phyloP scores from a whole-genome alignment of 1,284 basidiomycete species.

The Tylopilus orsonianus region DNA sequence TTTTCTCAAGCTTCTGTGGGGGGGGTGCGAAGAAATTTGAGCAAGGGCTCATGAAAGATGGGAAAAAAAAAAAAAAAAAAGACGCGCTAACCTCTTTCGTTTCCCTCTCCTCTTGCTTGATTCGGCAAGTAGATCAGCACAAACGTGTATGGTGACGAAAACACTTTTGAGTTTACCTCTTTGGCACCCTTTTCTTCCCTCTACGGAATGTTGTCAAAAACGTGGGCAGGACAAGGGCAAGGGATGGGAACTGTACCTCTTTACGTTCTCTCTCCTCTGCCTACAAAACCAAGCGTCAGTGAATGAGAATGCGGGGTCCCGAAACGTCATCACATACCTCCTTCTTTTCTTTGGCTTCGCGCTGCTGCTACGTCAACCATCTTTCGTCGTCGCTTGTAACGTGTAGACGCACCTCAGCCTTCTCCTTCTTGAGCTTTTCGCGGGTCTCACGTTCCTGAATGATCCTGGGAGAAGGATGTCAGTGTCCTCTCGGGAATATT shows the following conservation, averaged over 20 bases:
- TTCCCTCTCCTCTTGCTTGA: slow-evolving; percentile 51
- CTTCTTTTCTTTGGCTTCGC: slow-evolving; percentile 73
- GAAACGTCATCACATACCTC: slow-evolving; percentile 41
- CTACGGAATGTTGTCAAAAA: slow-evolving; percentile 34
- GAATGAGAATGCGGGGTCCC: not conserved
- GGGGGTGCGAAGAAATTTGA: not conserved
- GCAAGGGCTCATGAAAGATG: slow-evolving; percentile 3
- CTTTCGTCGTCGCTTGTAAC: not conserved
- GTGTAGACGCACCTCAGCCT: slow-evolving; percentile 60
- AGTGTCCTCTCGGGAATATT: slow-evolving; percentile 5
- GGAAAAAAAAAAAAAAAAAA: slow-evolving; percentile 1
- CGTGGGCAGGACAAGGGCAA: not conserved
- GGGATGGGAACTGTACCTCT: slow-evolving; percentile 41
- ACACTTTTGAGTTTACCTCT: slow-evolving; percentile 30
- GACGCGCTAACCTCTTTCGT: slow-evolving; percentile 46
- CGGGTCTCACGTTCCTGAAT: slow-evolving; percentile 75
- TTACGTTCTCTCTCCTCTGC: slow-evolving; percentile 56
- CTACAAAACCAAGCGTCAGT: slow-evolving; percentile 21
- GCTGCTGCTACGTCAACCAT: slow-evolving; percentile 41
- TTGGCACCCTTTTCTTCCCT: slow-evolving; percentile 52
- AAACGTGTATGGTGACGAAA: slow-evolving; percentile 1
- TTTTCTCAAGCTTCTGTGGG: slow-evolving; percentile 52
- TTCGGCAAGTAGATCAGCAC: slow-evolving; percentile 21
- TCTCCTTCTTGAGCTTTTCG: slow-evolving; percentile 81
- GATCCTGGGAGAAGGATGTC: slow-evolving; percentile 43